Evolutionary conservation across 2,329 filamentous ascomycete species (phyloP).

Genomic region (Fusarium chaquense): DNA sequence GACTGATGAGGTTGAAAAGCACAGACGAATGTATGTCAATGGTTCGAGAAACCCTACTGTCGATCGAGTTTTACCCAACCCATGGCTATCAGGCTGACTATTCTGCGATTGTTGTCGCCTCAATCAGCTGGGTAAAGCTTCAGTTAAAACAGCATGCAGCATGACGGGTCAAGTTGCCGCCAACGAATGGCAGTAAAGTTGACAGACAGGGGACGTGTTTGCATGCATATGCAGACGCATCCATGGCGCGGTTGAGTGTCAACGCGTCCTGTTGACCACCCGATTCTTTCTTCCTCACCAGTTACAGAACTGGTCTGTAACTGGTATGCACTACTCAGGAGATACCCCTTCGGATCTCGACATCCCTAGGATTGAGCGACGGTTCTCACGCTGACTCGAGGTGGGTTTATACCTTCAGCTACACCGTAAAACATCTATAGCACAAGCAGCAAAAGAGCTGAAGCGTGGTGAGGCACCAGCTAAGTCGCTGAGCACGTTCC

Average conservation of each 20-base stretch:
- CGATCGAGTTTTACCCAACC: slow-evolving; percentile 40
- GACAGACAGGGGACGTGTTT: slow-evolving; percentile 3
- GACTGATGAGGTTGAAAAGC: slow-evolving; percentile 13
- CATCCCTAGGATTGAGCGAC: slow-evolving; percentile 19
- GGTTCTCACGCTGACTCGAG: slow-evolving; percentile 32
- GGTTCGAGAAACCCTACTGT: slow-evolving; percentile 38
- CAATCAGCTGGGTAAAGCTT: slow-evolving; percentile 1
- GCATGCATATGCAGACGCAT: slow-evolving; percentile 29
- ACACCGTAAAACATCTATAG: slow-evolving; percentile 24
- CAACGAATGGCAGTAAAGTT: slow-evolving; percentile 38
- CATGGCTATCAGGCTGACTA: slow-evolving; percentile 18
- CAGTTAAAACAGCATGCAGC: slow-evolving; percentile 19
- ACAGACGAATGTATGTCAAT: slow-evolving; percentile 22
- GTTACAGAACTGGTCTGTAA: slow-evolving; percentile 15
- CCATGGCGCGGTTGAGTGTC: slow-evolving; percentile 39
- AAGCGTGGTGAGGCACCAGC: slow-evolving; percentile 14
- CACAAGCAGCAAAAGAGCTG: slow-evolving; percentile 20
- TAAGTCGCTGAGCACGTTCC: slow-evolving; percentile 30
- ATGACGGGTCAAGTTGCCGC: slow-evolving; percentile 28
- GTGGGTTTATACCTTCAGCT: slow-evolving; percentile 43
- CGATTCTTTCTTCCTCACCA: slow-evolving; percentile 24
- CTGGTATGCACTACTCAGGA: slow-evolving; percentile 42
- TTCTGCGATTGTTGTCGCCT: neutral
- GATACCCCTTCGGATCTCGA: slow-evolving; percentile 24
- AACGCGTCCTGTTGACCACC: slow-evolving; percentile 43